Percentiles rank a stretch among this genome's conserved stretches.
Conservation (phyloP, 1,284 basidiomycete genomes). For the Tylopilus microsporus region DNA sequence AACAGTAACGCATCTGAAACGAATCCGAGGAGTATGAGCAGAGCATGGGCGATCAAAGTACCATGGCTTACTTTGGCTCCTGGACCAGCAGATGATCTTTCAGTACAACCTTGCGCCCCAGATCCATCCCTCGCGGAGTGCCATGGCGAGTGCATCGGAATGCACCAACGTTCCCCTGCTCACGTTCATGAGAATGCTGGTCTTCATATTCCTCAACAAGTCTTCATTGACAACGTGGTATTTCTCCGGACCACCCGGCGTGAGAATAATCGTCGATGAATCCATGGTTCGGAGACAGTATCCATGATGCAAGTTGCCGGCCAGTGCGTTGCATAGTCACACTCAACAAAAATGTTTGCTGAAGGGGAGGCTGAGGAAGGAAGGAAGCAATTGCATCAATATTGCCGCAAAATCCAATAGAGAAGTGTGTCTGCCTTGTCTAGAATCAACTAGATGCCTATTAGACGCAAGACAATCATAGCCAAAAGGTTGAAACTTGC, state of each 20-base stretch:
- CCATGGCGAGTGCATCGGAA: slow-evolving; percentile 79
- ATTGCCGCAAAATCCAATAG: too few species aligned
- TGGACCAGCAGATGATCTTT: slow-evolving; percentile 76
- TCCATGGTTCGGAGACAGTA: too few species aligned
- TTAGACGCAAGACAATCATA: too few species aligned
- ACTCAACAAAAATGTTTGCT: too few species aligned
- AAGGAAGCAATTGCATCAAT: too few species aligned
- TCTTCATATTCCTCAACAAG: slow-evolving; percentile 74
- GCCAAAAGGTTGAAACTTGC: too few species aligned
- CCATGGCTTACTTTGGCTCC: slow-evolving; percentile 58
- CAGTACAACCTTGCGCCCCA: slow-evolving; percentile 78
- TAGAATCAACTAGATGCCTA: too few species aligned
- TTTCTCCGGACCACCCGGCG: slow-evolving; percentile 72
- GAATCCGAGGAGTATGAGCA: slow-evolving; percentile 5
- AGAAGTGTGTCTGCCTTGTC: too few species aligned
- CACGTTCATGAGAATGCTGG: slow-evolving; percentile 76
- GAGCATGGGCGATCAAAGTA: background rate
- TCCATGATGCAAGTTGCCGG: too few species aligned
- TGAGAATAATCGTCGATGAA: slow-evolving; percentile 58
- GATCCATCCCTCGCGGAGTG: slow-evolving; percentile 71
- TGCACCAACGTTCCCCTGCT: slow-evolving; percentile 82
- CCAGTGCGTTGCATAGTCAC: too few species aligned
- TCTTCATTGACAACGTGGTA: slow-evolving; percentile 66
- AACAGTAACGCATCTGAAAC: slow-evolving; percentile 64
- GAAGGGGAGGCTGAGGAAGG: too few species aligned